Base-by-base conservation (phyloP, 78 protist genomes). In the Corallochytrium limacisporum region DNA sequence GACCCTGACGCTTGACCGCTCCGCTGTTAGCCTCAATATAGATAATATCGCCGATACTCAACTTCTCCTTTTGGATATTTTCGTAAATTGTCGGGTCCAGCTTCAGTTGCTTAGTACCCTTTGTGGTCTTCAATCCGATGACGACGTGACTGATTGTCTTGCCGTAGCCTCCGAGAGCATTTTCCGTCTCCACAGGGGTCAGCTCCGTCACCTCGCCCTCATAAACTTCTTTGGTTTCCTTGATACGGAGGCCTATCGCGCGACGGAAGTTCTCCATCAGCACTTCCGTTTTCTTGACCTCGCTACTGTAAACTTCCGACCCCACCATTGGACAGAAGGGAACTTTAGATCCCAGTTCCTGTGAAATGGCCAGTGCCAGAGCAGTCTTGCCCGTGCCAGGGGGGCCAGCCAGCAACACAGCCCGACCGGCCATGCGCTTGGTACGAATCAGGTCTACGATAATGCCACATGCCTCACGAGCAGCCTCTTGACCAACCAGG, bases 391-490 rank as follows among this genome's bases (percentile, higher is more conserved):
- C 96, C 1, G 96, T 94, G 13, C 99, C 99, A 0, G 99, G 99
- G 10, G 98, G 88, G 6, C 99, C 99, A 0, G 99, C 98, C 29
- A 98, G 61, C 26, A 98, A 57, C 39, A 96, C 68, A 1, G 99
- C 99, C 4, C 97, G 79, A 0, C 99, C 99, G 3, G 99, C 99
- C 98, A 96, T 92, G 72, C 94, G 91, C 80, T 96, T 96, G 1
- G 84, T 42, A 24, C 69, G 54, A 74, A 98, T 96, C 44, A 98
- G 67, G 38, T 93, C 98, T 26, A 86, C 97, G n/a, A 85, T 89
- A n/a, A 96, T 48, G 33, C 98, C 96, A 39, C 71, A 4, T 29
- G 85, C 96, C 84, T 95, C 99, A 4, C 99, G 74, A 10, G 99
- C 99, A 44, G 69, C 68, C 28, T 39, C 61, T 62, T 98, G 99